A percentile compares a stretch with the other conserved stretches of the same genome.
These are phyloP conservation scores for Thielaviopsis populi DNA, from an alignment of 2,329 filamentous ascomycete species.

Conservation along the genomic window DNA sequence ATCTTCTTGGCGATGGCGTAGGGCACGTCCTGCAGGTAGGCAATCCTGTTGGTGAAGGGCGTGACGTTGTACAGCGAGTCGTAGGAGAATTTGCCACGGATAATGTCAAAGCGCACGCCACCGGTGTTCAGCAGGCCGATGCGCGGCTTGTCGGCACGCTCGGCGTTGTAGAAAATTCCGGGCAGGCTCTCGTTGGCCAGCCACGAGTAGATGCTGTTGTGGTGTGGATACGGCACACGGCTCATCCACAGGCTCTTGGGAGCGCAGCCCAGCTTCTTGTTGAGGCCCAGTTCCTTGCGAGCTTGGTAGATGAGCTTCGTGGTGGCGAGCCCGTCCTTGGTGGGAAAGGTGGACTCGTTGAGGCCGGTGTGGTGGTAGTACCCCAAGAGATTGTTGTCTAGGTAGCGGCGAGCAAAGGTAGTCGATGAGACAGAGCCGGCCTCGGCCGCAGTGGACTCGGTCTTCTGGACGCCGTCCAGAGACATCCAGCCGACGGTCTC, in stretches of 20 bases:
- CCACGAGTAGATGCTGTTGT: conserved; percentile 68
- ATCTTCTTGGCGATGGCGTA: conserved; percentile 60
- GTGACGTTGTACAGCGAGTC: conserved; percentile 78
- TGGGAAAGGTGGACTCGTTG: conserved; percentile 58
- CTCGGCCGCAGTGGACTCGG: conserved; percentile 21
- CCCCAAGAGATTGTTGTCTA: conserved; percentile 84
- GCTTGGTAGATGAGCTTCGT: conserved; percentile 54
- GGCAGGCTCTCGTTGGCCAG: conserved; percentile 63
- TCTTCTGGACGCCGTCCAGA: conserved; percentile 46
- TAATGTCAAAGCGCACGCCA: conserved; percentile 86
- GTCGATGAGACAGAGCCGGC: conserved; percentile 26
- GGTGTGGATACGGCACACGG: conserved; percentile 55
- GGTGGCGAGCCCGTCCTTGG: conserved; percentile 56
- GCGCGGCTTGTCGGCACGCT: conserved; percentile 44
- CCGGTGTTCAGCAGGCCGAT: conserved; percentile 78
- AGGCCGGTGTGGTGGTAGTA: conserved; percentile 66
- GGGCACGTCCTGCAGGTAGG: conserved; percentile 65
- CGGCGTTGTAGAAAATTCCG: conserved; percentile 41
- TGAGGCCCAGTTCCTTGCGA: conserved; percentile 55
- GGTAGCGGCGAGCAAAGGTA: conserved; percentile 65
- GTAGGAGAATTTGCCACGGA: conserved; percentile 77
- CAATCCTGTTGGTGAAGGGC: conserved; percentile 70
- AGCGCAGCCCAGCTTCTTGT: conserved; percentile 66
- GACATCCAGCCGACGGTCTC: conserved; percentile 94
- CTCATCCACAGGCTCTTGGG: conserved; percentile 71